phyloP scores from a whole-genome alignment of 805 yeast genomes.

The Lipomyces mesembrius region DNA sequence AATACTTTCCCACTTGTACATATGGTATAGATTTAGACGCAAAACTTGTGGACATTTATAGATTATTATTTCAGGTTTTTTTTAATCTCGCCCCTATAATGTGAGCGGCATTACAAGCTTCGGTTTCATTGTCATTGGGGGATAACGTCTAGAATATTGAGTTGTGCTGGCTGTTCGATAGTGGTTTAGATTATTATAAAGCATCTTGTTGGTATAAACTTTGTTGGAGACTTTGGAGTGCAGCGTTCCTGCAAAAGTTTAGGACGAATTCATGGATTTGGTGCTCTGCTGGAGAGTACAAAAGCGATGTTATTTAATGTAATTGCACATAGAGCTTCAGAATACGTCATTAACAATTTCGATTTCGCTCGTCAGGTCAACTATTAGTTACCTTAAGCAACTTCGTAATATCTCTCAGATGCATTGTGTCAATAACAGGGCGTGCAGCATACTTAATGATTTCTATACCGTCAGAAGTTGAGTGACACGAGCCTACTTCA shows the following conservation, averaged over 20 bases:
- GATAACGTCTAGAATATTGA: background rate
- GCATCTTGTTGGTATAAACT: background rate
- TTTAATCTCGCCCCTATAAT: background rate
- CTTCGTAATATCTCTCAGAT: too few relatives aligned
- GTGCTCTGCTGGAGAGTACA: background rate
- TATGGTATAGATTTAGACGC: background rate
- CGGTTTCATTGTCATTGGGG: background rate
- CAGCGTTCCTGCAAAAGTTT: background rate
- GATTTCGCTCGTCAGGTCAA: too few relatives aligned
- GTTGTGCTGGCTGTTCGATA: background rate
- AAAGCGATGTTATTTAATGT: too few relatives aligned
- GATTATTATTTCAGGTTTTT: background rate
- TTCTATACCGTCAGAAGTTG: too few relatives aligned
- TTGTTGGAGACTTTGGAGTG: background rate
- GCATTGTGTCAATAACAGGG: too few relatives aligned
- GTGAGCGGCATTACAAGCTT: background rate
- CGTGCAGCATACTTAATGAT: too few relatives aligned
- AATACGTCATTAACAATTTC: too few relatives aligned
- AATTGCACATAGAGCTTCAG: too few relatives aligned
- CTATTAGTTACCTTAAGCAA: too few relatives aligned
- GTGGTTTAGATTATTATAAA: background rate
- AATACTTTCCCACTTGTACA: background rate
- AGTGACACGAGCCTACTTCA: too few relatives aligned
- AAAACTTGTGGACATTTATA: background rate
- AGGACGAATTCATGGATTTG: background rate